Evolutionary conservation across 2,329 filamentous ascomycete species (phyloP).

Genomic region (Colletotrichum tofieldiae): DNA sequence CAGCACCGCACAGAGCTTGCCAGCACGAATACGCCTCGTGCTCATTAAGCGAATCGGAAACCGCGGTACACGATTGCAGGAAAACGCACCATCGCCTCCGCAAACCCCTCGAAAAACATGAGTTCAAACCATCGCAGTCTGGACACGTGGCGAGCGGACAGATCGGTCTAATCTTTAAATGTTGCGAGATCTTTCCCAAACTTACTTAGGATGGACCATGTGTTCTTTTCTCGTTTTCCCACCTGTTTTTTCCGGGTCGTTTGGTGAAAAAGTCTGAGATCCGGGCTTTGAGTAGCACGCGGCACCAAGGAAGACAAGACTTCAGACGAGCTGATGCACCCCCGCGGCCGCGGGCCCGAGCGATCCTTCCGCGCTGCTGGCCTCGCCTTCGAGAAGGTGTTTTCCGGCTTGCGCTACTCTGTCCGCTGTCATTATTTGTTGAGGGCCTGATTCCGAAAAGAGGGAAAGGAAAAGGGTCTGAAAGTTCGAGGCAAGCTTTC

Average conservation of each 20-base stretch:
- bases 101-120: background rate
- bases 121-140: constrained; percentile 1
- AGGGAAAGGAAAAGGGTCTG: background rate
- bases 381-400: background rate
- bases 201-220: constrained; percentile 13
- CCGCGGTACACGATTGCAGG: background rate
- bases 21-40: background rate
- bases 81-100: background rate
- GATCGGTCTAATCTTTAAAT: constrained; percentile 7
- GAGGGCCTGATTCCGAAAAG: background rate
- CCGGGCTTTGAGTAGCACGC: background rate
- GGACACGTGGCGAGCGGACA: constrained; percentile 21
- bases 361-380: constrained; percentile 15
- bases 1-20: background rate
- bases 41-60: background rate
- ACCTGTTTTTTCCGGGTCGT: background rate
- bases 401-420: background rate
- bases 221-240: background rate
- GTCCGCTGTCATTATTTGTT: background rate
- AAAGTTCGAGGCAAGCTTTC: constrained; percentile 1
- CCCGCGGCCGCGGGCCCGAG: constrained; percentile 14
- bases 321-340: constrained; percentile 31
- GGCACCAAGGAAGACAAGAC: constrained; percentile 3
- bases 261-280: background rate
- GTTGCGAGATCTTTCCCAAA: background rate